Base-by-base conservation (phyloP, 2,329 filamentous ascomycete species). In the Fusarium secorum region DNA sequence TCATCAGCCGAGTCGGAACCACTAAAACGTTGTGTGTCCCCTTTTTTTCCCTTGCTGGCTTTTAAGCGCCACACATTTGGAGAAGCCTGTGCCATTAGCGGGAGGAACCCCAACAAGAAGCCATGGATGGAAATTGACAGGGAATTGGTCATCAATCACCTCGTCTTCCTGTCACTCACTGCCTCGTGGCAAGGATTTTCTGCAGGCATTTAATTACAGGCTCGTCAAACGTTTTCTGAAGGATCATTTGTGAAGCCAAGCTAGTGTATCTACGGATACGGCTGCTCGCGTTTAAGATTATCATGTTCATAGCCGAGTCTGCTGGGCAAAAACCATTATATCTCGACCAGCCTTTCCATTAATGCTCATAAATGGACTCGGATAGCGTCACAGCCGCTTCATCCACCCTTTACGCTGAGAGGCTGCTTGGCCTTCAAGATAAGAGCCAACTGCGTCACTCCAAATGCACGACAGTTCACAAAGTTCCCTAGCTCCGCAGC, bases 1-100 rank as follows among this genome's bases (percentile, higher is more conserved):
- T 48, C 49, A 61, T 70, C 63, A 67, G 69, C 74, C 69, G 70
- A 74, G 68, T 66, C 60, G 66, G 65, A 58, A 60, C 74, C 70
- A 75, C 63, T 72, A 65, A 22, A 72, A 71, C 72, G 61, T 64
- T 66, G 38, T 33, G 63, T 68, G 62, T 74, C 72, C 69, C 67
- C 70, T 68, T 74, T 74, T 70, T 65, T 69, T 46, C 26, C 28
- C 46, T 58, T 42, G 59, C 30, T 49, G 59, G 59, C 45, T 39
- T 30, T 44, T 59, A 57, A 61, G 68, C 69, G 69, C 69, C 69
- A 71, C 60, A 59, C 54, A 60, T 45, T 64, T 70, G 62, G 52
- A 71, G 59, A 68, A 68, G 44, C 48, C 48, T 33, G 26, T 63
- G 41, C 51, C 32, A 48, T 55, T 32, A 22, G 38, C 42, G 44